Evolutionary conservation across 805 yeast genomes (phyloP).

Genomic region (Yarrowia keelungensis): DNA sequence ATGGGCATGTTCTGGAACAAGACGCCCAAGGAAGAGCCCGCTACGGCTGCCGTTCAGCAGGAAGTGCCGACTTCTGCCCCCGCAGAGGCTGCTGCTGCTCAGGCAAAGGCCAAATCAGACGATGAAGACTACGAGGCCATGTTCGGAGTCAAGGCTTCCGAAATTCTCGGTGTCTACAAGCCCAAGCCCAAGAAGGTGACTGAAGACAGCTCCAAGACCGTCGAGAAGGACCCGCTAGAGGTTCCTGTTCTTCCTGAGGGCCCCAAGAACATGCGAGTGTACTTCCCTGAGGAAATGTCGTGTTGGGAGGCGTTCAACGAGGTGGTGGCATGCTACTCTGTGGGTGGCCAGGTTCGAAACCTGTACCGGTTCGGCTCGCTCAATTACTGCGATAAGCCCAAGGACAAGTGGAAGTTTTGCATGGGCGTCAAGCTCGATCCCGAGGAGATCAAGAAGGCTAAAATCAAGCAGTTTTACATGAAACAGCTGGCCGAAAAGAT

Average conservation of each 20-base stretch:
- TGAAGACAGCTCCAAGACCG: background rate
- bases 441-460: slow-evolving; percentile 58
- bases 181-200: slow-evolving; percentile 21
- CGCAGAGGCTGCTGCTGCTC: slow-evolving; percentile 10
- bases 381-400: slow-evolving; percentile 70
- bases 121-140: slow-evolving; percentile 39
- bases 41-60: slow-evolving; percentile 22
- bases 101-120: slow-evolving; percentile 35
- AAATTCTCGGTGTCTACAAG: slow-evolving; percentile 29
- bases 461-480: slow-evolving; percentile 75
- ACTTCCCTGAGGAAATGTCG: slow-evolving; percentile 60
- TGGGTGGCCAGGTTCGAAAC: slow-evolving; percentile 88
- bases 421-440: slow-evolving; percentile 63
- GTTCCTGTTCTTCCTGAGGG: slow-evolving; percentile 29
- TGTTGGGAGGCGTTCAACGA: slow-evolving; percentile 89
- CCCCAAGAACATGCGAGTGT: slow-evolving; percentile 35
- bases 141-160: slow-evolving; percentile 33
- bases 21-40: slow-evolving; percentile 28
- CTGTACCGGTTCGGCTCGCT: slow-evolving; percentile 85
- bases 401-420: slow-evolving; percentile 83
- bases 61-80: slow-evolving; percentile 2
- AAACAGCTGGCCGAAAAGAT: slow-evolving; percentile 65
- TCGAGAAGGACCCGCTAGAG: slow-evolving; percentile 22
- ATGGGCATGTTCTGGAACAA: slow-evolving; percentile 37
- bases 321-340: slow-evolving; percentile 80